Conservation (phyloP, 306 rosid genomes). For the Glycine soja region DNA sequence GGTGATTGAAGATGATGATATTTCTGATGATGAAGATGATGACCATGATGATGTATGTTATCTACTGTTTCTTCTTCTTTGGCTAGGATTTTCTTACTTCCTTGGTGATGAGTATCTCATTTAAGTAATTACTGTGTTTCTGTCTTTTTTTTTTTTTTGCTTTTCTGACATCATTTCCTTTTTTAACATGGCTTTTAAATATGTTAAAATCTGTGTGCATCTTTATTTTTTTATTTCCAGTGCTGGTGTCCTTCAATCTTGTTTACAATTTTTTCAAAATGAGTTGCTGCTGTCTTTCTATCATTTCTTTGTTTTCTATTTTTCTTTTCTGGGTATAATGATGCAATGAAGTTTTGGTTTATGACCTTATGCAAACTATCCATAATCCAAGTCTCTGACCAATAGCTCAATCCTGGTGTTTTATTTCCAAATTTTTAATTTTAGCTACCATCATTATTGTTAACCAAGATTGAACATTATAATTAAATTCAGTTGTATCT, state of each 20-base stretch:
- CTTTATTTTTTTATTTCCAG: background rate
- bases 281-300: background rate
- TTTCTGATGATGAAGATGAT: constrained; percentile 96
- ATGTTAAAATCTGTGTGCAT: background rate
- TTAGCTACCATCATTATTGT: background rate
- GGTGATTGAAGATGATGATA: constrained; percentile 97
- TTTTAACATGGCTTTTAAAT: constrained; percentile 33
- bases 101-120: background rate
- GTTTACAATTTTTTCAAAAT: constrained; percentile 2
- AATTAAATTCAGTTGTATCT: constrained; percentile 15
- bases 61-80: constrained; percentile 32
- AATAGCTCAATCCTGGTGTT: background rate
- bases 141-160: background rate
- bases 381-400: too few species aligned
- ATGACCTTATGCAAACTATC: background rate
- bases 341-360: background rate
- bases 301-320: background rate
- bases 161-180: constrained; percentile 16
- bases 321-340: background rate
- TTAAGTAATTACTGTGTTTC: background rate
- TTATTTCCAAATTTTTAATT: background rate
- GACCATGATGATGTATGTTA: constrained; percentile 91
- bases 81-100: background rate
- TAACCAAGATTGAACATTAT: constrained; percentile 5
- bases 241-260: background rate